Evolutionary conservation across 768 basidiomycete species (phyloP), one percentile per base, ranked within the genome.

Genomic region (Porphyrellus cyaneotinctus): DNA sequence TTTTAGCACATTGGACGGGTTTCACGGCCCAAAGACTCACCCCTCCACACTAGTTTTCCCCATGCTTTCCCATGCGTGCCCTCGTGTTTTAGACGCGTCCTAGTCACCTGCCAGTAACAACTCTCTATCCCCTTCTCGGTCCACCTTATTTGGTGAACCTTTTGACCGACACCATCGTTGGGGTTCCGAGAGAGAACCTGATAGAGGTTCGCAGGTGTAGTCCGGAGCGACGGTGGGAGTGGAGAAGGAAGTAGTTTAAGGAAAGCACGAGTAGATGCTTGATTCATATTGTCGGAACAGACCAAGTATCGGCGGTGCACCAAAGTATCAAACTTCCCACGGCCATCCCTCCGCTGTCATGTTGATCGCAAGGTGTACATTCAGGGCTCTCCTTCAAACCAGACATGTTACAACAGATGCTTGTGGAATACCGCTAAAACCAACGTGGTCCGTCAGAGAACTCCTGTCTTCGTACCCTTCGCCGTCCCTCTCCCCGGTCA

Each of bases 51-150:
- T 6, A 92, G 71, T 53, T 75, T 74, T 8, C 91, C 91, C 91
- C 91, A 93, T 17, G 81, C 90, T 67, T 85, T 91, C 2, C 91
- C 91, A 59, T 91, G 87, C 24, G 68, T 74, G 24, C 89, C 89
- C 58, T 84, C 83, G 38, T 74, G 73, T 68, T 91, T 93, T 65
- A 91, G 81, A 56, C 74, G 72, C 30, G 87, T 78, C 62, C 79
- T 75, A 4, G 89, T 91, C 37, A 93, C 78, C 32, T 79, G 67
- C 91, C 91, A 93, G 65, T 82, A 90, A 52, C 80, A 86, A 37
- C 79, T 75, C 43, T 66, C 58, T 55, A 91, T 86, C 18, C 80
- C 76, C 70, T 91, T 91, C 28, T 71, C 64, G 28, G 74, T 70
- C 91, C 91, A 93, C 54, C 91, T 79, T 47, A 74, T 74, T 67